phyloP scores from a whole-genome alignment of 2,329 filamentous ascomycete genomes.

The Bipolaris zeicola region DNA sequence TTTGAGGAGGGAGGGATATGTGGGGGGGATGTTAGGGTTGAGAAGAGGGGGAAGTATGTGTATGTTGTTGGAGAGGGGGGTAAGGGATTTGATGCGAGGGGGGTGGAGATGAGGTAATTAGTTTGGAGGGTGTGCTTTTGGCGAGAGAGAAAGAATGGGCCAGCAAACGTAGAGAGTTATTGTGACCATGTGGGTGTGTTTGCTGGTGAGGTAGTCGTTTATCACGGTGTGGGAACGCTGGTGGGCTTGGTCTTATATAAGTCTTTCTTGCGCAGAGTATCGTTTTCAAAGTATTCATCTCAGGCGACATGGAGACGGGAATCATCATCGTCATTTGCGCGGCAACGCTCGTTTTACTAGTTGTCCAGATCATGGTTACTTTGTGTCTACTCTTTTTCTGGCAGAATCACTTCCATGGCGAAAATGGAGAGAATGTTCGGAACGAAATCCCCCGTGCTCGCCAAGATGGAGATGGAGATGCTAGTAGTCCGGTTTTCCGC shows the following conservation, averaged over 20 bases:
- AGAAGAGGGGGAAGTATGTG: slow-evolving; percentile 5
- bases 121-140: neutral
- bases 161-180: neutral
- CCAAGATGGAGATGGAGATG: no score
- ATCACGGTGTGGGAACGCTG: neutral
- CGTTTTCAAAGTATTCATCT: neutral
- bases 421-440: neutral
- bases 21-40: neutral
- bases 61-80: slow-evolving; percentile 3
- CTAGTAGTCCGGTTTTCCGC: neutral
- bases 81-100: no score
- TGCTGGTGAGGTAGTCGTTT: neutral
- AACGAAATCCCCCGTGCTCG: neutral
- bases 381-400: neutral
- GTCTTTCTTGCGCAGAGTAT: neutral
- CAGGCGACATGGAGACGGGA: neutral
- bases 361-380: neutral
- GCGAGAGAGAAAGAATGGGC: no score
- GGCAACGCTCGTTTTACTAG: neutral
- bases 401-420: neutral
- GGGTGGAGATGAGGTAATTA: neutral
- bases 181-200: neutral
- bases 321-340: neutral
- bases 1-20: neutral
- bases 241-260: neutral